Base-by-base conservation (phyloP, 208 protist genomes). In the Wallacemonas sp. region DNA sequence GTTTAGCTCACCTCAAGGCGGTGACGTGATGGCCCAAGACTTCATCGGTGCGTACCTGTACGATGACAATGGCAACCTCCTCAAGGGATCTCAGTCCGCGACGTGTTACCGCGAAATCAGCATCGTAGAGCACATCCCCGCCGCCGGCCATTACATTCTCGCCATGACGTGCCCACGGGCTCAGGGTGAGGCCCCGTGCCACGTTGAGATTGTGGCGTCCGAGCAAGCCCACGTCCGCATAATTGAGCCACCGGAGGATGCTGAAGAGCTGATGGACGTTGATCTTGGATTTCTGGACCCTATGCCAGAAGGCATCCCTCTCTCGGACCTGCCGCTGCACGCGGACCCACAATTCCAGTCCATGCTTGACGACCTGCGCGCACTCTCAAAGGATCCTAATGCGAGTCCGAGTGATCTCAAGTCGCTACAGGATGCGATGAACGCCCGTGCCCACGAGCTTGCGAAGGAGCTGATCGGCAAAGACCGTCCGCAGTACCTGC, bases 21-120 rank as follows among this genome's bases (percentile, higher is more conserved):
- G 68, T 27, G 72, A 86, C 65, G 65, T 72, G 9, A 66, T 92
- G 54, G 67, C 81, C 0, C 62, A 84, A 19, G 72, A 92, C 56
- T 89, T 80, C 42, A 31, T 85, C 24, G 73, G 69, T 4, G 70
- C 83, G 46, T 86, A 88, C 54, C 58, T 91, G 5, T 88, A 86
- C 68, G 73, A 88, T 44, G 24, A 53, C 14, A 64, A 77, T 39
- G 63, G 88, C 59, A 70, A 75, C 19, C 66, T 67, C 24, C 45
- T 86, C 21, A 72, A 78, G 31, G 79, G 80, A 26, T 65, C 76
- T 8, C 65, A 53, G 6, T 60, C 73, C 0, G 73, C 85, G 22
- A 79, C 77, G 30, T 80, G 77, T 62, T 91, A 80, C 70, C 78
- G 81, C 30, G 85, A 91, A 46, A 77, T 76, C 21, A 80, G 81